phyloP scores from a whole-genome alignment of 345 rosid species.

The Corchorus olitorius region DNA sequence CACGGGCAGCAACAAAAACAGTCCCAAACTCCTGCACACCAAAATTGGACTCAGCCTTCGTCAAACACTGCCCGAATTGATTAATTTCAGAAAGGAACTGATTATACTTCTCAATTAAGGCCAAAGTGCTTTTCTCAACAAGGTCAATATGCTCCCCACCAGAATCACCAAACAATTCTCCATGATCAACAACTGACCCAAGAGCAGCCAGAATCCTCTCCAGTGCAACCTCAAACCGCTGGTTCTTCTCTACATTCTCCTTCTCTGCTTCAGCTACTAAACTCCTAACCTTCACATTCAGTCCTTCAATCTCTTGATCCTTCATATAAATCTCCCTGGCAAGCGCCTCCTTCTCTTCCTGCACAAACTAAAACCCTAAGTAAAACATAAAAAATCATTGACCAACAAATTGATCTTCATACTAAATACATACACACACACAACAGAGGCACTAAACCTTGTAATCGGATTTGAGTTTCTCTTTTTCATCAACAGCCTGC shows the following conservation, averaged over 20 bases:
- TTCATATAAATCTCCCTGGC: conserved; percentile 47
- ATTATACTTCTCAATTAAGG: conserved; percentile 63
- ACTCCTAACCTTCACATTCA: conserved; percentile 44
- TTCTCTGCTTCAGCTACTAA: conserved; percentile 20
- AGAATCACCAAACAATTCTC: conserved; percentile 58
- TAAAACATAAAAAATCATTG: conserved; percentile 14
- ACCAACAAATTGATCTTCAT: background rate
- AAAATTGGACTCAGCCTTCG: conserved; percentile 43
- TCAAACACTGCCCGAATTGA: conserved; percentile 66
- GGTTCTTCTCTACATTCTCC: conserved; percentile 33
- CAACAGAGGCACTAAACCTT: conserved; percentile 34
- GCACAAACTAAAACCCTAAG: conserved; percentile 20
- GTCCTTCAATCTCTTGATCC: conserved; percentile 63
- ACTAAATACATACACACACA: background rate
- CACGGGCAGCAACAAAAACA: conserved; percentile 60
- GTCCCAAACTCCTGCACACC: conserved; percentile 51
- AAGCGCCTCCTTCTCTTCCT: conserved; percentile 59
- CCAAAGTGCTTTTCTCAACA: conserved; percentile 54
- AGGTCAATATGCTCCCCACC: conserved; percentile 48
- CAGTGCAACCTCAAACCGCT: conserved; percentile 48
- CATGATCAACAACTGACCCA: conserved; percentile 54
- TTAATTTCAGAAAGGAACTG: conserved; percentile 62
- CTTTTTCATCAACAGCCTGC: conserved; percentile 41
- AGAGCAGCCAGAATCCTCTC: conserved; percentile 69
- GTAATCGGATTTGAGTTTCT: conserved; percentile 28